A percentile compares a stretch with the other conserved stretches of the same genome.
Evolutionary conservation across 805 yeast species (phyloP).

Genomic region (Metschnikowia lunata): DNA sequence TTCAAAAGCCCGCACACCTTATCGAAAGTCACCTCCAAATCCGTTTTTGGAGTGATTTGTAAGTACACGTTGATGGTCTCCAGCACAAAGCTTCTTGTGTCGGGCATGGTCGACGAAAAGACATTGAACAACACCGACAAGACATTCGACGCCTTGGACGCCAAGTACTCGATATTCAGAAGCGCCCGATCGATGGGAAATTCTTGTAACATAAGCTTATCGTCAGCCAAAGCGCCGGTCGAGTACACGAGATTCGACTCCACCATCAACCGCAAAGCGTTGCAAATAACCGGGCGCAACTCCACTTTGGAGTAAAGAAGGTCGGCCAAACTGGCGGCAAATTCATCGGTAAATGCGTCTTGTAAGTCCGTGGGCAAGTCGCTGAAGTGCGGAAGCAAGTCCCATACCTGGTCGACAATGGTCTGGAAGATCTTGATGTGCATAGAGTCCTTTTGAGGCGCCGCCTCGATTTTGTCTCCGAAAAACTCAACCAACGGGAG

Average conservation of each 20-base stretch:
- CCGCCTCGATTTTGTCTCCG: slow-evolving; percentile 40
- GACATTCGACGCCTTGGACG: slow-evolving; percentile 65
- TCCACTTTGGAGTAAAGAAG: slow-evolving; percentile 70
- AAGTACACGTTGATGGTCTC: slow-evolving; percentile 84
- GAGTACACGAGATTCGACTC: slow-evolving; percentile 67
- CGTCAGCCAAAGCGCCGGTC: slow-evolving; percentile 54
- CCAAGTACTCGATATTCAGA: slow-evolving; percentile 56
- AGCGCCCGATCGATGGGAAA: slow-evolving; percentile 56
- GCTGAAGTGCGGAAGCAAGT: slow-evolving; percentile 82
- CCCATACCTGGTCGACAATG: slow-evolving; percentile 88
- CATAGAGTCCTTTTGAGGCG: slow-evolving; percentile 52
- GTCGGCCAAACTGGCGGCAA: slow-evolving; percentile 74
- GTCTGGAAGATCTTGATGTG: slow-evolving; percentile 79
- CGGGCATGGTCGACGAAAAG: slow-evolving; percentile 82
- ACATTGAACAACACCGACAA: slow-evolving; percentile 88
- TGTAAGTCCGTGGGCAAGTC: slow-evolving; percentile 77
- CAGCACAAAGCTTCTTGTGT: slow-evolving; percentile 75
- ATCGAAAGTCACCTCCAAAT: slow-evolving; percentile 71
- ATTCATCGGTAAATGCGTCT: slow-evolving; percentile 61
- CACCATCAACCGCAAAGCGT: slow-evolving; percentile 70
- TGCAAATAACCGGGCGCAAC: slow-evolving; percentile 78
- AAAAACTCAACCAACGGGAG: slow-evolving; percentile 62
- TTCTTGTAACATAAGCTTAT: slow-evolving; percentile 53
- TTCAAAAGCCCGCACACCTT: slow-evolving; percentile 80
- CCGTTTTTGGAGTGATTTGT: slow-evolving; percentile 61